These are phyloP conservation scores for Cylindricascospora bacillispora DNA, from an alignment of 1,139 yeast species.

Conservation along the genomic window DNA sequence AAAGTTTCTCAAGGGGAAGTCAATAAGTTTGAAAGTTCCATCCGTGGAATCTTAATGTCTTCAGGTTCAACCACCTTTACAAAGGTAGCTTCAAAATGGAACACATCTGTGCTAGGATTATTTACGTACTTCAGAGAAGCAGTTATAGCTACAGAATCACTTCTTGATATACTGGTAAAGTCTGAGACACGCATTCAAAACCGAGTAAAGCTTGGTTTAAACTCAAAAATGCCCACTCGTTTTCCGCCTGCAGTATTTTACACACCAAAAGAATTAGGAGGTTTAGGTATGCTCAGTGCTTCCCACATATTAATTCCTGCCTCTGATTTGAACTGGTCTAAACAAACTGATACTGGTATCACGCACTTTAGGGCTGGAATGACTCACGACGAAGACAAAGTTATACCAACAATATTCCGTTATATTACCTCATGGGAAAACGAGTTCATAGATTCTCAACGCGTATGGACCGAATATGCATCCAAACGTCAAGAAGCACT, in stretches of 20 bases:
- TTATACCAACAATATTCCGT: conserved; percentile 87
- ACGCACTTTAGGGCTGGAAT: conserved; percentile 93
- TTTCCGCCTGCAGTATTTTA: conserved; percentile 98
- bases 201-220: conserved; percentile 85
- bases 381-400: conserved; percentile 63
- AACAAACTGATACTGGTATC: conserved; percentile 88
- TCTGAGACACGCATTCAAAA: conserved; percentile 92
- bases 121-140: conserved; percentile 93
- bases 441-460: conserved; percentile 83
- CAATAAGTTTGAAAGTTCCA: conserved; percentile 67
- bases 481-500: conserved; percentile 79
- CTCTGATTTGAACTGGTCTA: conserved; percentile 82
- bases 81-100: conserved; percentile 93
- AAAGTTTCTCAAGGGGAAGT: conserved; percentile 76
- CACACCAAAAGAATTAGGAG: conserved; percentile 95
- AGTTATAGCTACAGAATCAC: conserved; percentile 64
- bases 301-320: conserved; percentile 92
- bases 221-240: conserved; percentile 96
- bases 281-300: conserved; percentile 95
- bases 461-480: conserved; percentile 98
- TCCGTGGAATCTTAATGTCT: conserved; percentile 85
- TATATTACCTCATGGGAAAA: conserved; percentile 95
- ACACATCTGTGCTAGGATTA: conserved; percentile 75
- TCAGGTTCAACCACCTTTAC: conserved; percentile 95
- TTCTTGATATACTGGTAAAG: conserved; percentile 73